phyloP scores from a whole-genome alignment of 148 eudicot genomes.

The Rhododendron ferrugineum region DNA sequence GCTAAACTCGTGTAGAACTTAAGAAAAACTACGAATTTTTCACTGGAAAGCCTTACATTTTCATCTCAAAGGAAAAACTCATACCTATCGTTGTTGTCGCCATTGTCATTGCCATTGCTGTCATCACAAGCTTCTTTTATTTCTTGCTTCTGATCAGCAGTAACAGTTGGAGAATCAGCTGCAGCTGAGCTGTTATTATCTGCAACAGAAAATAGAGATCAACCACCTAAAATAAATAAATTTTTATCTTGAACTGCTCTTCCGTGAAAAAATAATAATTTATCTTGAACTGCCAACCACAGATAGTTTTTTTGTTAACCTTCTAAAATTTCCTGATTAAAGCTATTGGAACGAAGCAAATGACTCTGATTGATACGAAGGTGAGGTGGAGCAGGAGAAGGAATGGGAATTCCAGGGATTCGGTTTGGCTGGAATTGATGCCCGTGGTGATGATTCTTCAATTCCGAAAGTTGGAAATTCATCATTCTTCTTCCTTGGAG shows the following conservation, averaged over 20 bases:
- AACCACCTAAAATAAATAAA: background rate
- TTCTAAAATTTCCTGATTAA: conserved; percentile 34
- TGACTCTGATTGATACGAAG: conserved; percentile 18
- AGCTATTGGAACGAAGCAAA: conserved; percentile 17
- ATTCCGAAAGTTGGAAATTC: conserved; percentile 68
- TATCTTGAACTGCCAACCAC: background rate
- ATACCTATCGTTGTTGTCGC: conserved; percentile 47
- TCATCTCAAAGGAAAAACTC: background rate
- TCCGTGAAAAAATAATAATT: too few relatives aligned
- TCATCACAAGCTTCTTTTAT: conserved; percentile 22
- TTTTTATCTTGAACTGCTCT: background rate
- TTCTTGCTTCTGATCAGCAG: conserved; percentile 31
- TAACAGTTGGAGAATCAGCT: conserved; percentile 17
- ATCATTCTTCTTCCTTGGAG: conserved; percentile 67
- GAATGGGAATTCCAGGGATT: conserved; percentile 13
- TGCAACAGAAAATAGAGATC: conserved; percentile 12
- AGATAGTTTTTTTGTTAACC: conserved; percentile 25
- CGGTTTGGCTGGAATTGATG: conserved; percentile 34
- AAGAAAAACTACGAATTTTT: background rate
- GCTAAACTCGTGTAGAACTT: too few relatives aligned
- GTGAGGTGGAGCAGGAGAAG: conserved; percentile 24
- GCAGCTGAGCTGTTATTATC: conserved; percentile 27
- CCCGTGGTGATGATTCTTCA: conserved; percentile 40
- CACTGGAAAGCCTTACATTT: background rate
- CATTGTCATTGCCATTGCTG: conserved; percentile 20